Evolutionary conservation across 2,329 filamentous ascomycete species (phyloP).

Genomic region (Hypoxylon sp.): DNA sequence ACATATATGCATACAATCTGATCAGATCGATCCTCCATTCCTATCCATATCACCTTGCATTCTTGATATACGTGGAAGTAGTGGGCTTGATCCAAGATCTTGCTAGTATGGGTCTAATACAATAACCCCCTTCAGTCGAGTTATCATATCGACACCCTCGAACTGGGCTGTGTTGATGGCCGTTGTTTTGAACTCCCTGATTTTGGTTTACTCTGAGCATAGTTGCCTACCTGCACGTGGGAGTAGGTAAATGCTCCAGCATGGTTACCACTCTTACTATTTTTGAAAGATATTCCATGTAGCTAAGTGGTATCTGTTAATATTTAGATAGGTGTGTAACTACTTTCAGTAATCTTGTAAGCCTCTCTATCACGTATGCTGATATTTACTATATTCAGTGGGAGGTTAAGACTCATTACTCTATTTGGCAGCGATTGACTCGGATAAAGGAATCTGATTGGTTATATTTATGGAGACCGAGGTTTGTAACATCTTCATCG

Average conservation of each 20-base stretch:
- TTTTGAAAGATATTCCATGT: not conserved
- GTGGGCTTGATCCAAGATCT: not conserved
- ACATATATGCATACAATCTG: not conserved
- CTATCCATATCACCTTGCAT: not conserved
- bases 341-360: not conserved
- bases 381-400: not conserved
- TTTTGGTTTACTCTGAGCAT: not conserved
- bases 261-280: not conserved
- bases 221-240: not conserved
- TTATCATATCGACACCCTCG: not conserved
- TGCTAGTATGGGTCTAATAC: not conserved
- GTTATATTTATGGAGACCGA: not conserved
- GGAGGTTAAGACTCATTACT: not conserved
- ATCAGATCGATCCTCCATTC: not conserved
- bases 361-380: not conserved
- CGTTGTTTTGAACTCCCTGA: not conserved
- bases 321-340: not conserved
- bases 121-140: not conserved
- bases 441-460: slow-evolving; percentile 1
- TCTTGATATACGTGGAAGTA: not conserved
- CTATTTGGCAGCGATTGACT: not conserved
- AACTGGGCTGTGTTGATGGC: not conserved
- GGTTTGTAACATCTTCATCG: too few species aligned
- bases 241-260: not conserved
- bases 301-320: not conserved